Base-by-base conservation (phyloP, 106 monocot species). In the Cymbidium sinense region DNA sequence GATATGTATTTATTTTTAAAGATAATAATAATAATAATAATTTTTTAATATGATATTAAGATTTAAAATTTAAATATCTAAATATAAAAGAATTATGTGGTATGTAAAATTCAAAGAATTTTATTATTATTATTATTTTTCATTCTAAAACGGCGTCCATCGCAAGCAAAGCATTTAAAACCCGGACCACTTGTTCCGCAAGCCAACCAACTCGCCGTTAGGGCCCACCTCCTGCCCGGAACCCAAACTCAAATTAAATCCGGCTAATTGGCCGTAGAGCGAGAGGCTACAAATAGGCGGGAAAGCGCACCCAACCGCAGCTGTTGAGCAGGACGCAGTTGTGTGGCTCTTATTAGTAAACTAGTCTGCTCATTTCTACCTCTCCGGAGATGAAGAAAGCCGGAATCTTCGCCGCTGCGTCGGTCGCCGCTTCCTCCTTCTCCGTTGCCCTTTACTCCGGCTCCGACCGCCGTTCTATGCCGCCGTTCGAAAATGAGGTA, bases 311-410 rank as follows among this genome's bases (percentile, higher is more conserved):
- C 27, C 27, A 43, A 11, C 6, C 2, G 44, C 5, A 3, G 9
- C 1, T 21, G 18, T n/a, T 5, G 21, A 35, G 19, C 70, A 12
- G 34, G 70, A 70, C 18, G 3, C 7, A 1, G 8, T 70, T 5
- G 4, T 37, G 2, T 43, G 34, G 9, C n/a, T 3, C 23, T 15
- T 0, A 33, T 43, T 43, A 6, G 73, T 0, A 36, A 20, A 7
- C 11, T 67, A 0, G 2, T 31, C 25, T 1, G 30, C 10, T 67
- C 69, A 0, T 30, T 1, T 34, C 69, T 29, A 8, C 0, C 25
- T 43, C 73, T 20, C 4, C 17, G 9, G 76, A 81, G 37, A 84
- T 84, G 84, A 81, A 80, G 84, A 85, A 81, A 43, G 84, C 77
- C 47, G 73, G 77, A 17, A 54, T 81, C 15, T 2, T 81, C 27